Conservation (phyloP, 2,329 filamentous ascomycete genomes). For the Fusarium scirpi region DNA sequence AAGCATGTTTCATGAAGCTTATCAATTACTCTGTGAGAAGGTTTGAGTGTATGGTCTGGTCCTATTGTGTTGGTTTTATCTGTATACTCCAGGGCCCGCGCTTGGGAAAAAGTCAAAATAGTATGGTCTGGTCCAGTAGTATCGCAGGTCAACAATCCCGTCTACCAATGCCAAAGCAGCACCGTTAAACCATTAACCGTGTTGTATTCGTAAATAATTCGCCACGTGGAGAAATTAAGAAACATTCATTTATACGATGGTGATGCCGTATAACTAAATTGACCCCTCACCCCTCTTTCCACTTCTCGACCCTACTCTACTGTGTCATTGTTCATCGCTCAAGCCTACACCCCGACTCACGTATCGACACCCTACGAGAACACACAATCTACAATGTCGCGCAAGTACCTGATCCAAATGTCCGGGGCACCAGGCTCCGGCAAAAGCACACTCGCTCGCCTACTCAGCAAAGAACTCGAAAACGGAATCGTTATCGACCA, state of each 20-base stretch:
- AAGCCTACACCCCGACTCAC: neutral
- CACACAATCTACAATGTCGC: neutral
- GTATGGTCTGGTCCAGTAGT: neutral
- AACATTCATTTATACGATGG: neutral
- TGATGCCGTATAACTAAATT: rapidly evolving
- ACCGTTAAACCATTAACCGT: neutral
- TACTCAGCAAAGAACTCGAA: neutral
- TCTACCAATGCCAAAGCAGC: neutral
- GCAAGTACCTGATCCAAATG: neutral
- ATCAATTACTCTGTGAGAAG: neutral
- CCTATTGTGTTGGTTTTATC: too few species aligned
- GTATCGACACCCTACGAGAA: neutral
- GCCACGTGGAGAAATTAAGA: neutral
- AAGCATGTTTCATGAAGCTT: neutral
- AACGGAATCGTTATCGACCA: neutral
- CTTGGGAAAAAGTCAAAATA: too few species aligned
- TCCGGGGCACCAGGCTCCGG: neutral
- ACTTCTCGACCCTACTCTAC: neutral
- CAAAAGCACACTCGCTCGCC: neutral
- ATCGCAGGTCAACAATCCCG: neutral
- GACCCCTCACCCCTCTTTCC: neutral
- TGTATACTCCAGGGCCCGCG: too few species aligned
- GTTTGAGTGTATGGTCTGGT: neutral
- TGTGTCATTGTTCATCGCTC: neutral
- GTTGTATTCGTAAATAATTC: rapidly evolving